Conservation (phyloP, 371 early-diverging fungal genomes). For the Thermomucor indicae-seudaticae region DNA sequence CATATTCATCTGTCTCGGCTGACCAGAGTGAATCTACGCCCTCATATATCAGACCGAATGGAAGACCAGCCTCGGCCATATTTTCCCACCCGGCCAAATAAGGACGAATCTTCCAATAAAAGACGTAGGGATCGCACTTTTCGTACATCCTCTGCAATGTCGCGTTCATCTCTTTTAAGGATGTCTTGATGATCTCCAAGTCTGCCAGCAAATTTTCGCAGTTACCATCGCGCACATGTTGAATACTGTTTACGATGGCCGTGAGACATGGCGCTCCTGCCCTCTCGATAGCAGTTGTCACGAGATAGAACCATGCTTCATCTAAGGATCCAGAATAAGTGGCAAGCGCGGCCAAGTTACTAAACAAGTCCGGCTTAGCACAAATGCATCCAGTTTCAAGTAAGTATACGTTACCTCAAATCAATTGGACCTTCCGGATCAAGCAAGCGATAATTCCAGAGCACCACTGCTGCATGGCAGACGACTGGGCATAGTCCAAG, state of each 20-base stretch:
- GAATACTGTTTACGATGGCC: slow-evolving; percentile 56
- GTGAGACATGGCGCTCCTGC: slow-evolving; percentile 77
- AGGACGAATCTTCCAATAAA: slow-evolving; percentile 91
- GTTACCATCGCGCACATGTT: slow-evolving; percentile 53
- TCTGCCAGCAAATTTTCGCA: slow-evolving; percentile 40
- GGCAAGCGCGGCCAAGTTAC: slow-evolving; percentile 76
- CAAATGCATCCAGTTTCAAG: neutral
- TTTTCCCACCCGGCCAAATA: slow-evolving; percentile 95
- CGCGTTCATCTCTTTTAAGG: slow-evolving; percentile 58
- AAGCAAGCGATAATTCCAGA: slow-evolving; percentile 87
- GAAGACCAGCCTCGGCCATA: slow-evolving; percentile 81
- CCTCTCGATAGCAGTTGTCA: slow-evolving; percentile 88
- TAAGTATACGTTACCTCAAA: slow-evolving; percentile 47
- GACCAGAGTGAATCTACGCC: slow-evolving; percentile 65
- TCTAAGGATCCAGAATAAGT: slow-evolving; percentile 89
- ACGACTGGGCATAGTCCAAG: slow-evolving; percentile 86
- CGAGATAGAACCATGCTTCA: slow-evolving; percentile 96
- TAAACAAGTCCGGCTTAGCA: slow-evolving; percentile 12
- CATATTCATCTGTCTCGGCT: slow-evolving; percentile 48
- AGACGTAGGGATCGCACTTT: slow-evolving; percentile 91
- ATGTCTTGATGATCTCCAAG: slow-evolving; percentile 51
- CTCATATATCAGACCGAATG: slow-evolving; percentile 87
- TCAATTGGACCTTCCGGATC: slow-evolving; percentile 70
- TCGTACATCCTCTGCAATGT: slow-evolving; percentile 87
- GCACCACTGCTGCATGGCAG: slow-evolving; percentile 82